Evolutionary conservation across 2,329 filamentous ascomycete genomes (phyloP), one percentile per base, ranked within the genome.

Genomic region (Neofusicoccum parvum): DNA sequence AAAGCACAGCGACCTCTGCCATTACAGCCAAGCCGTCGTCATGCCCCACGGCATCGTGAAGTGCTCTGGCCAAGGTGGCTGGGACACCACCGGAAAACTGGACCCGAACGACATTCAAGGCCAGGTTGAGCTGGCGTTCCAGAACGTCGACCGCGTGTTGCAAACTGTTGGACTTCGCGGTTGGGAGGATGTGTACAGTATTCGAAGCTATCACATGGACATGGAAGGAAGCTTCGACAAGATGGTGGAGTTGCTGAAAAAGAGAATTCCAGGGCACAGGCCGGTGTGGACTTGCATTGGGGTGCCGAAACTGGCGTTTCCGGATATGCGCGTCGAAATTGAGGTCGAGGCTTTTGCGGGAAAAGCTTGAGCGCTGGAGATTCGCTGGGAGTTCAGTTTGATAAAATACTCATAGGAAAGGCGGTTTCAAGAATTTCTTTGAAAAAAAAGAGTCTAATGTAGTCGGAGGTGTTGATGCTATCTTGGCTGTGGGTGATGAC

Each of bases 271-370:
- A 0, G 70, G 82, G 37, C 84, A 87, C 69, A 70, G 80, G 66
- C 85, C 85, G 0, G 75, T 85, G 1, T 86, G 83, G 83, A 88
- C 85, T 0, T 78, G 75, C 65, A 74, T 88, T 14, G 85, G 82
- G 0, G 85, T 88, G 1, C 69, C 75, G 1, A 69, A 75, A 39
- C 71, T 88, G 6, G 85, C 76, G 0, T 72, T 78, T 65, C 78
- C 80, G 34, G 80, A 78, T 37, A 88, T 88, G 86, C 72, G 77
- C 23, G 80, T 88, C 3, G 86, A 88, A 75, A 84, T 88, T 72
- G 86, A 88, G 72, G 85, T 86, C 2, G 54, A 59, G 39, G 54
- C 54, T 7, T 59, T 45, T 39, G 27, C 27, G 14, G 49, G 27
- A 32, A 32, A 32, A 32, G 27, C 5, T 2, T 32, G 27, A 32